Conservation (phyloP, 345 rosid genomes). For the Pugionium dolabratum region DNA sequence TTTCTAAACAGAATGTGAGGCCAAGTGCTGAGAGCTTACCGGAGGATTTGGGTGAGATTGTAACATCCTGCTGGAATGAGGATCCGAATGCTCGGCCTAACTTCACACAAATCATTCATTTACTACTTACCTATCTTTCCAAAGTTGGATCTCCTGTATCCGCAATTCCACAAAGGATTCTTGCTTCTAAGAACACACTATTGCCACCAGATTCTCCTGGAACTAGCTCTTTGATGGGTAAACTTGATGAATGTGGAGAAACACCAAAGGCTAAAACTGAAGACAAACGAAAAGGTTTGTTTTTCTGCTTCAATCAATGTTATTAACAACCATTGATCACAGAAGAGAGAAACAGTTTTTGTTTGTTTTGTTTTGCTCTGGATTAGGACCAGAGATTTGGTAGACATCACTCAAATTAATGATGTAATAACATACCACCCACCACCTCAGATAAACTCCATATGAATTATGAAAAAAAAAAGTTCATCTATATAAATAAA, state of each 20-base stretch:
- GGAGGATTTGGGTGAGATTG: constrained; percentile 65
- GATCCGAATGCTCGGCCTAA: constrained; percentile 85
- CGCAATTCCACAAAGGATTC: constrained; percentile 57
- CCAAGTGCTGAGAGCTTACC: constrained; percentile 90
- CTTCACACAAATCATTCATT: constrained; percentile 80
- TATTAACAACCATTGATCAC: constrained; percentile 42
- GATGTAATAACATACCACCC: constrained; percentile 19
- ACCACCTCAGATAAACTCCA: neutral
- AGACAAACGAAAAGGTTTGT: constrained; percentile 62
- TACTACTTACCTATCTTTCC: constrained; percentile 69
- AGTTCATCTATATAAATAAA: constrained; percentile 29
- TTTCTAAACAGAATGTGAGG: constrained; percentile 66
- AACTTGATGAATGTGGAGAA: constrained; percentile 58
- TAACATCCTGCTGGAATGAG: constrained; percentile 94
- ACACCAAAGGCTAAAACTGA: constrained; percentile 63
- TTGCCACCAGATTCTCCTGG: constrained; percentile 90
- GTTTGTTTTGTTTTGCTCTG: constrained; percentile 17
- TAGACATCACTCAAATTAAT: constrained; percentile 22
- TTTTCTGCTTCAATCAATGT: constrained; percentile 86
- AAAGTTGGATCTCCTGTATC: constrained; percentile 58
- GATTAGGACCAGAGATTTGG: constrained; percentile 31
- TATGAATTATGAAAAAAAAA: neutral
- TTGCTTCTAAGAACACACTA: constrained; percentile 62
- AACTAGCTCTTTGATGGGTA: constrained; percentile 87
- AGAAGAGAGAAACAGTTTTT: constrained; percentile 20